These are phyloP conservation scores for Fistulifera pelliculosa DNA, from an alignment of 108 stramenopile species.

Conservation along the genomic window DNA sequence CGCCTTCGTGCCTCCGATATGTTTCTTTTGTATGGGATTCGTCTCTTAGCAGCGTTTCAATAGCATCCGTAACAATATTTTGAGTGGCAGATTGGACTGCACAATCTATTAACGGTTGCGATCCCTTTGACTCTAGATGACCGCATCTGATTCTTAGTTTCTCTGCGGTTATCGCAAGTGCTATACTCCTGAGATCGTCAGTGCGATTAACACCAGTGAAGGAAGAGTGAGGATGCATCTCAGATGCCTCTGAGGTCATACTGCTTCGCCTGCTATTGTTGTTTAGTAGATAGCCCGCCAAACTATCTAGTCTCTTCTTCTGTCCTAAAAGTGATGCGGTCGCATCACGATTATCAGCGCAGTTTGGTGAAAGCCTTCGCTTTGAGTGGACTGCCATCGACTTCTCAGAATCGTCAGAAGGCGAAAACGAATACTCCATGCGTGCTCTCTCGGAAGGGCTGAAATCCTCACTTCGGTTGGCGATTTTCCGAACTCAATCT, in stretches of 20 bases:
- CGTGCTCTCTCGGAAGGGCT: constrained; percentile 14
- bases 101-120: constrained; percentile 19
- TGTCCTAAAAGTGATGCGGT: not conserved
- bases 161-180: constrained; percentile 27
- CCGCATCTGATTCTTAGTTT: constrained; percentile 16
- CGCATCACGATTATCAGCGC: not conserved
- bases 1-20: constrained; percentile 31
- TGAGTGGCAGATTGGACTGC: constrained; percentile 36
- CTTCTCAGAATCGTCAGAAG: not conserved
- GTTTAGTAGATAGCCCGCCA: not conserved
- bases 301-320: no score
- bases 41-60: constrained; percentile 39
- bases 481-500: constrained; percentile 19
- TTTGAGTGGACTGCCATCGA: constrained; percentile 7
- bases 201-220: not conserved
- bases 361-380: constrained; percentile 23
- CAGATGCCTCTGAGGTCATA: not conserved
- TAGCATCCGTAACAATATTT: constrained; percentile 47
- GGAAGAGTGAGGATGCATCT: not conserved
- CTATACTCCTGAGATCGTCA: constrained; percentile 23
- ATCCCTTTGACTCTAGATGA: not conserved
- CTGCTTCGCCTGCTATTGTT: not conserved
- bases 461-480: constrained; percentile 14
- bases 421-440: constrained; percentile 2
- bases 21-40: constrained; percentile 41